Conservation (phyloP, 164 flowering plant genomes). For the Sedum album region DNA sequence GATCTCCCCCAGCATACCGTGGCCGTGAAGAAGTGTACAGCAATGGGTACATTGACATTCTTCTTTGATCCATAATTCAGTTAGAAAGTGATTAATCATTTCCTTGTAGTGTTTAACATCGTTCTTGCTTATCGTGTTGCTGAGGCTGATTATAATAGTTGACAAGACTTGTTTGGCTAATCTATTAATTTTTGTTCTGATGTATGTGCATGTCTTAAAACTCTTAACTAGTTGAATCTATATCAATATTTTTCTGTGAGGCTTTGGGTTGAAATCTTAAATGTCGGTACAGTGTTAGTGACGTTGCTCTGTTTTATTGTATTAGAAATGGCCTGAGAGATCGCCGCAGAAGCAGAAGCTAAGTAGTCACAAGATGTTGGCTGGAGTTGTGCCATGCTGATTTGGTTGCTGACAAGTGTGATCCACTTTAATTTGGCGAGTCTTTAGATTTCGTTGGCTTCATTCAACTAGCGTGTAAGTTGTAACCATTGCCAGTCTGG, state of each 20-base stretch:
- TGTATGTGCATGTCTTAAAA: neutral
- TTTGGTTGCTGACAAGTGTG: neutral
- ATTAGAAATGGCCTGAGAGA: constrained; percentile 1
- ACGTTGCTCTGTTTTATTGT: neutral
- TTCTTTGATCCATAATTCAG: neutral
- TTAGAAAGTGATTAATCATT: too few relatives aligned
- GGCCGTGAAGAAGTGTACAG: constrained; percentile 8
- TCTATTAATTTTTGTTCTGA: neutral
- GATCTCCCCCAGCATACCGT: constrained; percentile 60
- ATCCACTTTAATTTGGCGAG: constrained; percentile 3
- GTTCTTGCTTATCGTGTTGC: too few relatives aligned
- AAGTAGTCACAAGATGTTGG: constrained; percentile 5
- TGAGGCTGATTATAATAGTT: neutral
- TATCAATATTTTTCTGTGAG: neutral
- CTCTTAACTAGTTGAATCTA: neutral
- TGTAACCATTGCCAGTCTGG: constrained; percentile 1
- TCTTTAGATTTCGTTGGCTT: neutral
- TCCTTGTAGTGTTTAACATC: too few relatives aligned
- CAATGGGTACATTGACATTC: neutral
- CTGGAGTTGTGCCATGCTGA: neutral
- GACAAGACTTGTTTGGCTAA: neutral
- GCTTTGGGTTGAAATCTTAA: neutral
- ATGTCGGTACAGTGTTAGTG: neutral
- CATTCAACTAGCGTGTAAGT: constrained; percentile 2
- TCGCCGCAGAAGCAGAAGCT: constrained; percentile 9